Conservation (phyloP, 768 basidiomycete species). For the Suillus bovinus region DNA sequence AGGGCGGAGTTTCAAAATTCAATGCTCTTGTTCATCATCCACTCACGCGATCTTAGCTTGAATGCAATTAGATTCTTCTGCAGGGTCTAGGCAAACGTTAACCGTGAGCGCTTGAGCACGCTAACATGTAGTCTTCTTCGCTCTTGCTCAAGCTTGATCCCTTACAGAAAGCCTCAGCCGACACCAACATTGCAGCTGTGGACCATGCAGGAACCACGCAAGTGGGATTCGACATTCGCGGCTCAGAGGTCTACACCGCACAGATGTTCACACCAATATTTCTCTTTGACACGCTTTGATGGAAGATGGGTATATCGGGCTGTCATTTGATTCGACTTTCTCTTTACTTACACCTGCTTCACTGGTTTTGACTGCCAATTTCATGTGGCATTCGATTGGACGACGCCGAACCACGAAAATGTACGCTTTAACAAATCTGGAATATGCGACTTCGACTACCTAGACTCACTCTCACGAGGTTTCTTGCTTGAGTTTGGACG, state of each 20-base stretch:
- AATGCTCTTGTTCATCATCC: not conserved
- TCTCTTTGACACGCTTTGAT: not conserved
- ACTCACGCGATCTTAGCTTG: not conserved
- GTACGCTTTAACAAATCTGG: not conserved
- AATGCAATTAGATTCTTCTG: not conserved
- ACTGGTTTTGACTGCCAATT: not conserved
- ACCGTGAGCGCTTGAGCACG: too few species aligned
- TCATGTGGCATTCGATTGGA: not conserved
- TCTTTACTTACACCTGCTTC: not conserved
- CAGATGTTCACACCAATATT: not conserved
- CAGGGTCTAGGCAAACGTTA: not conserved
- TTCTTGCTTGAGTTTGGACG: not conserved
- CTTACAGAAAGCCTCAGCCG: not conserved
- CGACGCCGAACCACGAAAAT: not conserved
- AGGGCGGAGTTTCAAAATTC: constrained; percentile 2
- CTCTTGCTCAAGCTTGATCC: not conserved
- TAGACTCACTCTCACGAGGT: not conserved
- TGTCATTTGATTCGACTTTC: not conserved
- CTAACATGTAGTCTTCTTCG: not conserved
- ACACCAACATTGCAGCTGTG: not conserved
- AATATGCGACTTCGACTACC: not conserved
- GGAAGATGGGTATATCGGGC: not conserved
- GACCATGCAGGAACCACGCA: not conserved
- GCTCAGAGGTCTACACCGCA: not conserved
- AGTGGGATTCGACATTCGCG: not conserved